Evolutionary conservation across 2,329 filamentous ascomycete genomes (phyloP).

Genomic region (Colletotrichum neosansevieriae): DNA sequence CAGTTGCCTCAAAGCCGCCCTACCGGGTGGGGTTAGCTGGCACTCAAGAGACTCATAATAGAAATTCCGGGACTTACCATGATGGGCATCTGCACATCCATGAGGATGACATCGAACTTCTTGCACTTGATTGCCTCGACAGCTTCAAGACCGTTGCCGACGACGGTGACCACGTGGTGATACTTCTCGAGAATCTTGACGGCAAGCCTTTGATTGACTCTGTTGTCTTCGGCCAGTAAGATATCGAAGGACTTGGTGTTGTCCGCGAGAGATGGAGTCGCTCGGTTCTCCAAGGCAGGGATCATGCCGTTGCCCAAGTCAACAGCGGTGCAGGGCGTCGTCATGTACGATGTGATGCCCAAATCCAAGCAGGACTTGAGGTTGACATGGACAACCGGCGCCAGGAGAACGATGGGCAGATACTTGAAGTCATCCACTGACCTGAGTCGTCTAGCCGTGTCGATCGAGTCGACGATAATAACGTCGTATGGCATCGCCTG

Average conservation of each 20-base stretch:
- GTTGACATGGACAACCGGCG: slow-evolving; percentile 89
- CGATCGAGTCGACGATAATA: slow-evolving; percentile 94
- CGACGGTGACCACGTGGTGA: slow-evolving; percentile 91
- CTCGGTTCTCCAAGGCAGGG: slow-evolving; percentile 91
- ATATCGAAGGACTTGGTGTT: slow-evolving; percentile 97
- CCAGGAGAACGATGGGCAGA: slow-evolving; percentile 92
- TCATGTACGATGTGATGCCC: slow-evolving; percentile 99
- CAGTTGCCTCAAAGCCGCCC: slow-evolving; percentile 97
- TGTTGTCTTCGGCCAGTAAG: slow-evolving; percentile 94
- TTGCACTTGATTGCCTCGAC: slow-evolving; percentile 92
- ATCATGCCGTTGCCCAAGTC: slow-evolving; percentile 97
- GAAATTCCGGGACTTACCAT: slow-evolving; percentile 73
- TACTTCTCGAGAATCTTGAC: slow-evolving; percentile 99
- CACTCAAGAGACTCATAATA: slow-evolving; percentile 25
- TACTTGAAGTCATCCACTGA: slow-evolving; percentile 97
- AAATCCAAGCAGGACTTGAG: slow-evolving; percentile 94
- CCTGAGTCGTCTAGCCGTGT: slow-evolving; percentile 86
- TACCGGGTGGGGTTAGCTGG: slow-evolving; percentile 48
- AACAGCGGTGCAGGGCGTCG: slow-evolving; percentile 92
- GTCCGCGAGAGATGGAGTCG: slow-evolving; percentile 90
- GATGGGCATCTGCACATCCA: slow-evolving; percentile 99
- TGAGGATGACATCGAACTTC: slow-evolving; percentile 95
- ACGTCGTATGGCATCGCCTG: slow-evolving; percentile 85
- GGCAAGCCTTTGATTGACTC: slow-evolving; percentile 94
- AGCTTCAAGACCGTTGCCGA: slow-evolving; percentile 94